Evolutionary conservation across 73 alveolate species (phyloP).

Genomic region (Paramecium tetraurelia): DNA sequence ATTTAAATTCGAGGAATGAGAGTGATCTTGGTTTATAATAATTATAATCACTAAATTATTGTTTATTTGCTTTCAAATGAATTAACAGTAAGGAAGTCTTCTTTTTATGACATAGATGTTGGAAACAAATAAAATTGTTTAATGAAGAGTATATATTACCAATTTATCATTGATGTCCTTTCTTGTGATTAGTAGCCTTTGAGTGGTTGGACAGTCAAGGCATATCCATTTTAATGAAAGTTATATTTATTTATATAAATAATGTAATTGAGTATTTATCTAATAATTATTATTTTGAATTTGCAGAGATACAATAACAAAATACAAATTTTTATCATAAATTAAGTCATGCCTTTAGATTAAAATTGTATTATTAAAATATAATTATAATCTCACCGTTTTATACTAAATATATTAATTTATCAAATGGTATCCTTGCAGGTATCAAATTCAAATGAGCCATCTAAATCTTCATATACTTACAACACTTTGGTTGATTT

Average conservation of each 20-base stretch:
- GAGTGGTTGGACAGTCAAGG: too few relatives aligned
- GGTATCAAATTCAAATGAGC: not conserved
- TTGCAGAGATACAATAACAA: not conserved
- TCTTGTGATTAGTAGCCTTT: too few relatives aligned
- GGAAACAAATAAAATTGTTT: too few relatives aligned
- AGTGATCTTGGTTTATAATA: not conserved
- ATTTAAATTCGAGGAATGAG: not conserved
- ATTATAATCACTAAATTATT: not conserved
- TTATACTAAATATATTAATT: not conserved
- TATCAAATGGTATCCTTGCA: not conserved
- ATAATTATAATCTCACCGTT: not conserved
- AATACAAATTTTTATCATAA: not conserved
- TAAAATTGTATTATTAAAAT: not conserved
- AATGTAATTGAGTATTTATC: not conserved
- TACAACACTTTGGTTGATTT: not conserved
- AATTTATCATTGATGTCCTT: too few relatives aligned
- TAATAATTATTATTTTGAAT: not conserved
- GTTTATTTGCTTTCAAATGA: not conserved
- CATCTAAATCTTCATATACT: not conserved
- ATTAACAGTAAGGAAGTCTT: not conserved
- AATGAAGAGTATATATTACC: too few relatives aligned
- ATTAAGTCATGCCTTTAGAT: not conserved
- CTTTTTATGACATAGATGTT: not conserved
- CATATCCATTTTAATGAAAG: too few relatives aligned
- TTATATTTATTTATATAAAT: not conserved